Evolutionary conservation across 208 protist species (phyloP), one percentile per base, ranked within the genome.

Genomic region (Leishmania arabica): DNA sequence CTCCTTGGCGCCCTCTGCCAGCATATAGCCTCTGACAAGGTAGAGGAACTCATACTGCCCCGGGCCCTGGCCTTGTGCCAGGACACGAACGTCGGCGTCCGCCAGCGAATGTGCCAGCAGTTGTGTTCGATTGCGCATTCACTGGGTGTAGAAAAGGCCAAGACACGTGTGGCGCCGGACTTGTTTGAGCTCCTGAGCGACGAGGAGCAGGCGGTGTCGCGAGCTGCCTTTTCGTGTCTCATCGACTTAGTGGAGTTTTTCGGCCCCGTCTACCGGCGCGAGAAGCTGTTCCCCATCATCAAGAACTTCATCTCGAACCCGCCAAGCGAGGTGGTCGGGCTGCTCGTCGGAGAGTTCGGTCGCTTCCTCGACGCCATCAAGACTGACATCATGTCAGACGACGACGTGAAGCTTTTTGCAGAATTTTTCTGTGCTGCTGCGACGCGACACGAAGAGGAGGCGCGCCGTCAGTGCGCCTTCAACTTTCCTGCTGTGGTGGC

Each of bases 161-260:
- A 96, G 87, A 81, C 79, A 51, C 89, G 89, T 58, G 86, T 98
- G 9, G 91, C 94, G 1, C 87, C 86, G 27, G 93, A 97, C 64
- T 84, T 98, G 15, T 96, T 97, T 80, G 95, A 98, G 80, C 90
- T 97, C 17, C 89, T 98, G n/a, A 95, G 89, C 65, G 95, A 98
- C 74, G 95, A 98, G 84, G 95, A 98, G 76, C 88, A 93, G 62
- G 85, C 79, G 1, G 95, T 98, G 53, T 95, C 93, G 65, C 87
- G 91, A 27, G 86, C 91, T 15, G 95, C 95, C 31, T 98, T 98
- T 71, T 95, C 92, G 34, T 95, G 94, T 73, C 91, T 98, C 64
- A 87, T 97, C 60, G 95, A 97, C 77, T 80, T 98, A 7, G 91
- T 97, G n/a, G 91, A 97, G 77, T 97, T 97, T 78, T 97, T 98